Evolutionary conservation across 2,329 filamentous ascomycete species (phyloP), one percentile per base, ranked within the genome.

Genomic region (Sarocladium strictum): DNA sequence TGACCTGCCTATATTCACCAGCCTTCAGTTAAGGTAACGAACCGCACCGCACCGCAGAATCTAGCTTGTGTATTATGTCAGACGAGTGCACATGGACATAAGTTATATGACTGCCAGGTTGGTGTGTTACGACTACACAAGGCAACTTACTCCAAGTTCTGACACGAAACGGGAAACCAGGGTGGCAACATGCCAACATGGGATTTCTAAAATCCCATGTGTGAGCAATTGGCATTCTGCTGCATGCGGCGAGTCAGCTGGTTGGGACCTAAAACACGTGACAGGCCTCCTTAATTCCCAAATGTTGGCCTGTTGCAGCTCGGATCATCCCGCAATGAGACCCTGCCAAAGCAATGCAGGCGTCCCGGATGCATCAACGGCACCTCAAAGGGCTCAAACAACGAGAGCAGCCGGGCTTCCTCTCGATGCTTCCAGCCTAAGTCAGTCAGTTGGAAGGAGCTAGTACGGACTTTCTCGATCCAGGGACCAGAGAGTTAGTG

Each of bases 171-270:
- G 5, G 35, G 35, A n/a, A 38, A 6, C 12, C 5, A n/a, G 35
- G n/a, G 35, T 14, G 35, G 35, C 38, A 19, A 43, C 38, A 43
- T 14, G 43, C 4, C 23, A 47, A 47, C 43, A 47, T 47, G 43
- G 43, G 24, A 47, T 47, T 47, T 29, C 24, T 7, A 27, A 27
- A 47, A 47, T 47, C 43, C 43, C 43, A 47, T 47, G 7, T 47
- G 24, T 17, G 17, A 7, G n/a, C 7, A 6, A 47, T 47, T 23
- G 23, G 43, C 7, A 47, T 17, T 27, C 24, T n/a, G 23, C 6
- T 43, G 40, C 40, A 11, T 3, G 24, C 29, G 43, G 43, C 43
- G 43, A 47, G 43, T 47, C 24, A 47, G 43, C 6, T 47, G 21
- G 10, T 15, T 24, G n/a, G 35, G n/a, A n/a, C n/a, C 35, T 38